phyloP scores from a whole-genome alignment of 2,329 filamentous ascomycete species.

The Onygenales sp. region DNA sequence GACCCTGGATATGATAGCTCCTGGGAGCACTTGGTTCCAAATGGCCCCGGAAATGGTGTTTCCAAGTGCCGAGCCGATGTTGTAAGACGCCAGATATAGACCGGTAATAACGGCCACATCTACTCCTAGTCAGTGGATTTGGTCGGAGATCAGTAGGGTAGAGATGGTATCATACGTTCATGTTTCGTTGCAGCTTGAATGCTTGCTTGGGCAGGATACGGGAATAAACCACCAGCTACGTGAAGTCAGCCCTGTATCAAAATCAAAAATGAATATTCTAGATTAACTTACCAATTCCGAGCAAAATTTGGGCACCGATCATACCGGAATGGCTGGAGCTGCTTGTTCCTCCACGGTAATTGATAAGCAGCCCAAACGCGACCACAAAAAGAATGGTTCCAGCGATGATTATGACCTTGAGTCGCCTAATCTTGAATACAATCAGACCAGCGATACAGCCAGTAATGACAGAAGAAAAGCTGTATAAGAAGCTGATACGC shows the following conservation, averaged over 20 bases:
- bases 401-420: conserved; percentile 55
- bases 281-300: conserved; percentile 42
- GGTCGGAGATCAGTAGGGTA: background rate
- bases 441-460: conserved; percentile 49
- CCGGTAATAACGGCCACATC: conserved; percentile 56
- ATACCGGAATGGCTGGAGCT: conserved; percentile 43
- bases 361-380: conserved; percentile 57
- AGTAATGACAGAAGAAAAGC: conserved; percentile 47
- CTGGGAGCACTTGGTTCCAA: conserved; percentile 51
- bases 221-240: conserved; percentile 50
- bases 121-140: conserved; percentile 8
- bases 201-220: conserved; percentile 42
- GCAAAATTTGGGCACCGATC: conserved; percentile 52
- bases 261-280: background rate
- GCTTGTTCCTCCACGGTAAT: conserved; percentile 47
- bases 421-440: conserved; percentile 47
- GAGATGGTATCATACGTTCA: conserved; percentile 26
- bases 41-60: conserved; percentile 53
- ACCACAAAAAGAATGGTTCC: conserved; percentile 54
- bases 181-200: conserved; percentile 44
- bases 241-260: background rate
- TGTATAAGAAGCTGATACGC: conserved; percentile 52
- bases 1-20: conserved; percentile 30
- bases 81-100: conserved; percentile 54
- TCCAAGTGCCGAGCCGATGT: conserved; percentile 52